Conservation (phyloP, 495 filamentous ascomycete species). For the Daldinia loculata region DNA sequence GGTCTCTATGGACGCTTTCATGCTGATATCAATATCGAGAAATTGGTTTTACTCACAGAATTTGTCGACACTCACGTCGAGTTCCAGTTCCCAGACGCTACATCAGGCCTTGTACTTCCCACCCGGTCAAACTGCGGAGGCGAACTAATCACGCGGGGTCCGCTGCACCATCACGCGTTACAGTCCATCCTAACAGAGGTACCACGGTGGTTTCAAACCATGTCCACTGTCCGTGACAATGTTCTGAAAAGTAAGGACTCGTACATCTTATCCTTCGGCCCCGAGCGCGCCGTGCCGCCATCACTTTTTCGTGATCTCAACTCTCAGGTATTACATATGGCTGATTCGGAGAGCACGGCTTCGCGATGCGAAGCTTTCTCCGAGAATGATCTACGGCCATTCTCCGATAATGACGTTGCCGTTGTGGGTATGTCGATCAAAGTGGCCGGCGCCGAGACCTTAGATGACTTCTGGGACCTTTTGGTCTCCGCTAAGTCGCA, state of each 20-base stretch:
- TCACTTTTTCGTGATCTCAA: slow-evolving; percentile 30
- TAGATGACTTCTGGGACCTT: slow-evolving; percentile 57
- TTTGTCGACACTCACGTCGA: slow-evolving; percentile 42
- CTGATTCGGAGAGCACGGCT: slow-evolving; percentile 19
- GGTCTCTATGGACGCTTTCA: slow-evolving; percentile 55
- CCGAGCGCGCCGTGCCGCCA: slow-evolving; percentile 31
- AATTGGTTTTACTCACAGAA: slow-evolving; percentile 16
- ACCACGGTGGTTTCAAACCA: slow-evolving; percentile 54
- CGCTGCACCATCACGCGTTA: slow-evolving; percentile 48
- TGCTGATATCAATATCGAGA: slow-evolving; percentile 30
- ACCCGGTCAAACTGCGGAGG: slow-evolving; percentile 41
- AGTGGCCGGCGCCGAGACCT: slow-evolving; percentile 50
- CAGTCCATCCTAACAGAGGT: slow-evolving; percentile 54
- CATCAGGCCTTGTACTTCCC: slow-evolving; percentile 39
- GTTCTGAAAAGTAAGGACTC: slow-evolving; percentile 23
- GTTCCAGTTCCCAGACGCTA: slow-evolving; percentile 53
- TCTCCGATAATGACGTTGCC: slow-evolving; percentile 48
- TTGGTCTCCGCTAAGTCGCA: slow-evolving; percentile 35
- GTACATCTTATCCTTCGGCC: slow-evolving; percentile 29
- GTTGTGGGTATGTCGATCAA: slow-evolving; percentile 57
- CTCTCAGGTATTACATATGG: slow-evolving; percentile 30
- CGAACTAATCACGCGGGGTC: slow-evolving; percentile 28
- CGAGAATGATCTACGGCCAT: slow-evolving; percentile 17
- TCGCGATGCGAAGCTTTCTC: slow-evolving; percentile 22
- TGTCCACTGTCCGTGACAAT: slow-evolving; percentile 16